phyloP scores from a whole-genome alignment of 306 rosid genomes.

The Canavalia gladiata region DNA sequence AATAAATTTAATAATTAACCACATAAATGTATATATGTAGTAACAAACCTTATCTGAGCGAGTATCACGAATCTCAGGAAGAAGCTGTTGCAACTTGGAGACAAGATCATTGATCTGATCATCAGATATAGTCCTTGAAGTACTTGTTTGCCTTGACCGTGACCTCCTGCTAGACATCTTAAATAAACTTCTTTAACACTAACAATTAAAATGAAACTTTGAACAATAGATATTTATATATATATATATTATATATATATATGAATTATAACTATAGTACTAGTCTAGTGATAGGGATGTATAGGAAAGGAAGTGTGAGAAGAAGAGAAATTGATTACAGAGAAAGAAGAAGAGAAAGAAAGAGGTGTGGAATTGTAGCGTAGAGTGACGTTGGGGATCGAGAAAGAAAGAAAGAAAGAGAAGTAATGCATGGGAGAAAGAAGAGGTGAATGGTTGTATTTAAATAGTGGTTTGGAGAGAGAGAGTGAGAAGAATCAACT shows the following conservation, averaged over 20 bases:
- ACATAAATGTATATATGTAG: neutral
- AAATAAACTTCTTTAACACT: neutral
- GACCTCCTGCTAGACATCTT: constrained; percentile 56
- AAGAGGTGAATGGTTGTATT: constrained; percentile 56
- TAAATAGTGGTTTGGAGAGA: constrained; percentile 59
- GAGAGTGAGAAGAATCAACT: constrained; percentile 38
- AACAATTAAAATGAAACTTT: too few species aligned
- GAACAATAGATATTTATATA: too few species aligned
- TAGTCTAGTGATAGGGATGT: too few species aligned
- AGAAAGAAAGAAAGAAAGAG: constrained; percentile 38
- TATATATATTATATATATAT: too few species aligned
- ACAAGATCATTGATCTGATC: constrained; percentile 97
- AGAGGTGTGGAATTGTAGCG: constrained; percentile 5
- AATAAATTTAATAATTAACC: too few species aligned
- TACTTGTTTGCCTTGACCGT: constrained; percentile 78
- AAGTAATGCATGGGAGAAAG: constrained; percentile 68
- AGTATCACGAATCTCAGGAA: constrained; percentile 88
- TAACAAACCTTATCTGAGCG: constrained; percentile 82
- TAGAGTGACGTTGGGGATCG: constrained; percentile 34
- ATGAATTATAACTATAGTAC: too few species aligned
- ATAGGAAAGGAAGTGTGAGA: too few species aligned
- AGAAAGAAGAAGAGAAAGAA: neutral
- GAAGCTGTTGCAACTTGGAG: constrained; percentile 92
- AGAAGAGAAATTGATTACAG: neutral
- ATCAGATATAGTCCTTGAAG: constrained; percentile 83